Evolutionary conservation across 2,329 filamentous ascomycete species (phyloP).

Genomic region (Fusarium sp.): DNA sequence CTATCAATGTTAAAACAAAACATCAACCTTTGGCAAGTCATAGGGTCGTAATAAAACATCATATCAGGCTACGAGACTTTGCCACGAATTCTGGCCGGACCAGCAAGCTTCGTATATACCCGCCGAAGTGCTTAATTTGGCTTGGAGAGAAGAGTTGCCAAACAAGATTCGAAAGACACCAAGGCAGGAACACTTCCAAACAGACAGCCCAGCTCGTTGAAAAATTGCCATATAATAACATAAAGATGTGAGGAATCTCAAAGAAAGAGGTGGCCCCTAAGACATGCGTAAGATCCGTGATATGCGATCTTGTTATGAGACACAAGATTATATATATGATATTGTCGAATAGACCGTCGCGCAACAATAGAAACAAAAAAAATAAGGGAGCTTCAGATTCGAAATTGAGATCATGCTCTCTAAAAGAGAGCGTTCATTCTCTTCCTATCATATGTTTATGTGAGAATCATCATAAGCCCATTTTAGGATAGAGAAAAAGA

Average conservation of each 20-base stretch:
- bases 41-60: background rate
- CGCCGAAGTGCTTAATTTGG: background rate
- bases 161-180: background rate
- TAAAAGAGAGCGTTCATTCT: slow-evolving; percentile 67
- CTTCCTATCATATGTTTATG: slow-evolving; percentile 73
- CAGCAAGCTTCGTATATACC: background rate
- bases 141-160: background rate
- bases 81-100: background rate
- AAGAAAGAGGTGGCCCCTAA: background rate
- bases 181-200: background rate
- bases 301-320: background rate
- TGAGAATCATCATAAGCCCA: slow-evolving; percentile 70
- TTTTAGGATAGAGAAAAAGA: slow-evolving; percentile 47
- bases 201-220: background rate
- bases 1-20: background rate
- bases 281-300: background rate
- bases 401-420: slow-evolving; percentile 70
- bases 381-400: slow-evolving; percentile 65
- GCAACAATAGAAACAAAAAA: slow-evolving; percentile 3
- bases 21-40: background rate
- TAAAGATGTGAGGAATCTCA: background rate
- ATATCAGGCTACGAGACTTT: background rate
- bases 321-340: background rate
- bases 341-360: background rate
- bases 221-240: background rate